Base-by-base conservation (phyloP, 768 basidiomycete genomes). In the Xerocomellus intermedius region DNA sequence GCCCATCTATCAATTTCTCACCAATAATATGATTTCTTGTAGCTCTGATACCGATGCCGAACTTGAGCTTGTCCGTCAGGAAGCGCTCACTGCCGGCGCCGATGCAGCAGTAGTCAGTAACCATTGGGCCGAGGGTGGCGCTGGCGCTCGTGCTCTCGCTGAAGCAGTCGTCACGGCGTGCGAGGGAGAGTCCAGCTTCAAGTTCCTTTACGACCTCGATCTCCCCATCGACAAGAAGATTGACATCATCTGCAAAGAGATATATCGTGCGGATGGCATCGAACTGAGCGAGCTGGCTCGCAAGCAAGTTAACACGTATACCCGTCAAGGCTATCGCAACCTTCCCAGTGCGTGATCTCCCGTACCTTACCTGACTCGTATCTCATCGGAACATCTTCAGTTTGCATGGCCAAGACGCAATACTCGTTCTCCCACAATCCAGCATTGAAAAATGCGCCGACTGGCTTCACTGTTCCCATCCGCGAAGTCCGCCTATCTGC, bases 381-480 rank as follows among this genome's bases (percentile, higher is more conserved):
- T 60, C 56, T 57, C 41, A 66, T n/a, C 8, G 3, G n/a, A 32
- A 26, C 4, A 8, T 38, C 21, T 54, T 26, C 61, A 88, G 94
- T 96, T 69, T 96, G 93, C 75, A 92, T 95, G 91, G 94, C 93
- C 46, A 96, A 97, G 80, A 98, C 96, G 6, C 96, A 97, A 59
- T 93, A 98, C 64, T 97, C 94, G 19, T 94, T 99, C 77, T 96
- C 94, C 24, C 94, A 96, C 68, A 89, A 99, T 65, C 88, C 94
- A 8, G 85, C 86, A 61, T 79, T 91, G 57, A 98, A 98, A 77
- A 87, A 88, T 61, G 94, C 89, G 0, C 94, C 97, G 1, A 84
- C 85, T 47, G 95, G 93, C 26, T 99, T 99, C 77, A 94, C 85
- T 9, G 77, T 98, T 55, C 94, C 95, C 24, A 93, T 99, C 69